Conservation (phyloP, 2,329 filamentous ascomycete genomes). For the Fusarium circinatum region DNA sequence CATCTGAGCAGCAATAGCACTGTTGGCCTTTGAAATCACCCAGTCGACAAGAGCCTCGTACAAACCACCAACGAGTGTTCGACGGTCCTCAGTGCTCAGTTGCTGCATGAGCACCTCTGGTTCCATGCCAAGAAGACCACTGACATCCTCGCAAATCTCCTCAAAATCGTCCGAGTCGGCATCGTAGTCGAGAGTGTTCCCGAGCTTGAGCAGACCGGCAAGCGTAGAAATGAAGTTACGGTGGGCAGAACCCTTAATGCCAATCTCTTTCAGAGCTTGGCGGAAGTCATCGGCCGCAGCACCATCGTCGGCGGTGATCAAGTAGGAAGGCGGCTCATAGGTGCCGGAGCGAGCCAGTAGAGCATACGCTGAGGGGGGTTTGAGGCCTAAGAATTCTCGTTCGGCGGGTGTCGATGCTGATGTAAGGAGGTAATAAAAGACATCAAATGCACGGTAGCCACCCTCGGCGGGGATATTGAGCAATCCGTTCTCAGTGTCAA, state of each 20-base stretch:
- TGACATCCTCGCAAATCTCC: conserved; percentile 89
- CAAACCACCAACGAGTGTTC: conserved; percentile 82
- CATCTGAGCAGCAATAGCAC: conserved; percentile 82
- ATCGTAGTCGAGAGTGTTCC: conserved; percentile 86
- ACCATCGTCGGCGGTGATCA: conserved; percentile 91
- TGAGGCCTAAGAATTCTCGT: conserved; percentile 85
- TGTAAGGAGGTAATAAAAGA: conserved; percentile 96
- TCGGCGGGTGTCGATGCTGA: conserved; percentile 91
- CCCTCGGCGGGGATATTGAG: conserved; percentile 80
- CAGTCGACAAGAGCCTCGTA: conserved; percentile 97
- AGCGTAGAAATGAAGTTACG: conserved; percentile 87
- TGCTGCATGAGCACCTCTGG: conserved; percentile 82
- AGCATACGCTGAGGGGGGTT: conserved; percentile 78
- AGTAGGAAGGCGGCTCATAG: conserved; percentile 85
- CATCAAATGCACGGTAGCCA: conserved; percentile 93
- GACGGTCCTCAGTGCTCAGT: conserved; percentile 85
- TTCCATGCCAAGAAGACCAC: conserved; percentile 85
- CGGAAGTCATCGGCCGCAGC: conserved; percentile 95
- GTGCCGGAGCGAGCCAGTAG: conserved; percentile 86
- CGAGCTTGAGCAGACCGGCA: conserved; percentile 88
- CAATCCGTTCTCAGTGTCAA: conserved; percentile 84
- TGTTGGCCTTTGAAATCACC: conserved; percentile 90
- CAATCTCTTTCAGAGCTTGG: conserved; percentile 85
- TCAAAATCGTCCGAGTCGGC: conserved; percentile 87
- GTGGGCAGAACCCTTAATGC: conserved; percentile 87